These are phyloP conservation scores for Fusarium ramigenum DNA, from an alignment of 2,329 filamentous ascomycete species.

Conservation along the genomic window DNA sequence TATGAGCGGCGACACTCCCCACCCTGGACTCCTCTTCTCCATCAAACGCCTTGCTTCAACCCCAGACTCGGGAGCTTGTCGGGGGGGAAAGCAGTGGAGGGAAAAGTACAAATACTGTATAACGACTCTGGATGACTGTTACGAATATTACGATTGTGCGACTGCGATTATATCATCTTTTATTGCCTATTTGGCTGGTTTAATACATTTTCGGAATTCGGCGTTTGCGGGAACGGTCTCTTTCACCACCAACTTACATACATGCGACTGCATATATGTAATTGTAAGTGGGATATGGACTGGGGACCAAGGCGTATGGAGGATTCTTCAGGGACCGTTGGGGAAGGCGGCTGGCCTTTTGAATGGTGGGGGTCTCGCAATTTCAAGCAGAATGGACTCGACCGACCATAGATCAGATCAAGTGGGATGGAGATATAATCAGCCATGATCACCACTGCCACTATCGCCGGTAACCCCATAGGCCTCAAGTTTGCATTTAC, in stretches of 20 bases:
- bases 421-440: slow-evolving; percentile 6
- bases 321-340: slow-evolving; percentile 24
- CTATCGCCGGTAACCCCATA: background rate
- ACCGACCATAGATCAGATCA: slow-evolving; percentile 18
- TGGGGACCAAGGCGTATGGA: slow-evolving; percentile 29
- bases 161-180: slow-evolving; percentile 37
- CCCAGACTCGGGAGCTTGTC: slow-evolving; percentile 6
- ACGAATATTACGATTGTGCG: slow-evolving; percentile 41
- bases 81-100: background rate
- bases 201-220: slow-evolving; percentile 42
- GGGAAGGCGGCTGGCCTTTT: slow-evolving; percentile 23
- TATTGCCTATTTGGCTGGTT: slow-evolving; percentile 36
- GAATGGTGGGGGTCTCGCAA: slow-evolving; percentile 4
- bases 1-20: slow-evolving; percentile 11
- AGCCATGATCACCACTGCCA: slow-evolving; percentile 5
- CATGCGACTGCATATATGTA: slow-evolving; percentile 24
- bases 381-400: slow-evolving; percentile 2
- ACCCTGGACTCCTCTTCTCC: background rate
- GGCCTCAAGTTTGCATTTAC: slow-evolving; percentile 23
- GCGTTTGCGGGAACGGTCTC: slow-evolving; percentile 36
- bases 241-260: slow-evolving; percentile 7
- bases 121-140: slow-evolving; percentile 45
- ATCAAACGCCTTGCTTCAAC: background rate
- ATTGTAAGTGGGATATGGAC: slow-evolving; percentile 32
- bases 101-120: slow-evolving; percentile 33